Evolutionary conservation across 768 basidiomycete genomes (phyloP).

Genomic region (Epithele typhae): DNA sequence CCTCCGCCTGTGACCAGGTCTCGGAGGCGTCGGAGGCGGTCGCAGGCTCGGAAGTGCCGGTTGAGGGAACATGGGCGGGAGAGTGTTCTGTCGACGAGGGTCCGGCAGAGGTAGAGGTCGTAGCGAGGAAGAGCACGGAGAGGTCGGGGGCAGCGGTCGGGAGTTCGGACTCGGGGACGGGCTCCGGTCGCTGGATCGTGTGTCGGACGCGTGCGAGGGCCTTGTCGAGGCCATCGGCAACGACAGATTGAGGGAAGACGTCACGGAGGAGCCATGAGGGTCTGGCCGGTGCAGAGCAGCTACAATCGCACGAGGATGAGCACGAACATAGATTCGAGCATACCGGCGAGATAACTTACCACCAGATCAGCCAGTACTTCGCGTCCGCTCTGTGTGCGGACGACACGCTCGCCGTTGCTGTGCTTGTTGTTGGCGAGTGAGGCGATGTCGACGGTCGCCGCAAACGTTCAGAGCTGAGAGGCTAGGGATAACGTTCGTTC

Average conservation of each 20-base stretch:
- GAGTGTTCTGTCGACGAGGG: too few species aligned
- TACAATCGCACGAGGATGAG: constrained; percentile 14
- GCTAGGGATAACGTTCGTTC: constrained; percentile 14
- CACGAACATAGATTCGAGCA: too few species aligned
- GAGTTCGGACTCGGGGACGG: constrained; percentile 6
- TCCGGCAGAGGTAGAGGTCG: too few species aligned
- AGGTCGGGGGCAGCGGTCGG: too few species aligned
- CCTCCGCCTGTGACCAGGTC: constrained; percentile 64
- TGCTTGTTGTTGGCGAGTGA: constrained; percentile 19
- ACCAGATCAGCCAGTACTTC: constrained; percentile 50
- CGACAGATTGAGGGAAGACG: constrained; percentile 14
- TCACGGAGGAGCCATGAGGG: constrained; percentile 44
- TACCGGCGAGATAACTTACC: constrained; percentile 29
- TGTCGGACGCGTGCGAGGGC: constrained; percentile 42
- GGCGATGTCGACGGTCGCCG: constrained; percentile 48
- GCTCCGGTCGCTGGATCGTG: constrained; percentile 44
- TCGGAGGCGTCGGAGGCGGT: too few species aligned
- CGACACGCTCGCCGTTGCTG: constrained; percentile 21
- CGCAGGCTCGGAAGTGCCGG: too few species aligned
- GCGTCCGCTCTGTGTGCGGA: constrained; percentile 45
- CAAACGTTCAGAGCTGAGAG: constrained; percentile 32
- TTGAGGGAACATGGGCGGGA: too few species aligned
- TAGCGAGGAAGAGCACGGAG: too few species aligned
- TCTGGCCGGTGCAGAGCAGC: constrained; percentile 61
- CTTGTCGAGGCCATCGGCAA: constrained; percentile 33